phyloP scores from a whole-genome alignment of 1,139 yeast species.

The Suhomyces wounanorum region DNA sequence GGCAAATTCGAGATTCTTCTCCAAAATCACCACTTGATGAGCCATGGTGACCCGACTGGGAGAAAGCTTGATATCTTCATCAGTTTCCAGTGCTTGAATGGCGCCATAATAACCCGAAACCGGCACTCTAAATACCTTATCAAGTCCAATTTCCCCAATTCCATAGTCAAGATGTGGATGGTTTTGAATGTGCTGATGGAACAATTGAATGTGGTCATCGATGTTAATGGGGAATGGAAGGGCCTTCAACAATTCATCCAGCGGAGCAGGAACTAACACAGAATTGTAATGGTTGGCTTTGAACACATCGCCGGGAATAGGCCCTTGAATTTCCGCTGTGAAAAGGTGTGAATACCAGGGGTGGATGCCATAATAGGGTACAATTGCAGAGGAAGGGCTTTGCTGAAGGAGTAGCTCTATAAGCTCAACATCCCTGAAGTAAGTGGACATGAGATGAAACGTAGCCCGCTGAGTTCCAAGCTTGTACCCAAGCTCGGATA shows the following conservation, averaged over 20 bases:
- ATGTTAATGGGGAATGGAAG: conserved; percentile 67
- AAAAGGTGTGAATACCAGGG: conserved; percentile 41
- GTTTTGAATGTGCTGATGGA: conserved; percentile 25
- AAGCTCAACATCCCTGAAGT: conserved; percentile 48
- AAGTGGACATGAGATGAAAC: conserved; percentile 54
- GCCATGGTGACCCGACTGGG: conserved; percentile 53
- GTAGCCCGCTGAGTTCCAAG: conserved; percentile 8
- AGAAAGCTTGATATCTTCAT: conserved; percentile 28
- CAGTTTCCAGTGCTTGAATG: conserved; percentile 2
- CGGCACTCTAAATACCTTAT: conserved; percentile 73
- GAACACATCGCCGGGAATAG: conserved; percentile 20
- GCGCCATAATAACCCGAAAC: conserved; percentile 55
- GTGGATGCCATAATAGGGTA: conserved; percentile 80
- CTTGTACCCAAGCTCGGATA: conserved; percentile 10
- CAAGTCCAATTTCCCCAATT: conserved; percentile 92
- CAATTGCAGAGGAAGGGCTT: conserved; percentile 29
- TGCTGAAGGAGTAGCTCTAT: conserved; percentile 34
- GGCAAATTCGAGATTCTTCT: conserved; percentile 57
- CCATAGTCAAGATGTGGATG: conserved; percentile 28
- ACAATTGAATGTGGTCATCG: conserved; percentile 33
- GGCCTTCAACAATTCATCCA: conserved; percentile 40
- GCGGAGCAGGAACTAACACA: conserved; percentile 49
- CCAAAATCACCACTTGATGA: conserved; percentile 65
- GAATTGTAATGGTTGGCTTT: conserved; percentile 55
- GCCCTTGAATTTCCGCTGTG: not conserved